Conservation (phyloP, 495 filamentous ascomycete genomes). For the Penicillium paradoxum region DNA sequence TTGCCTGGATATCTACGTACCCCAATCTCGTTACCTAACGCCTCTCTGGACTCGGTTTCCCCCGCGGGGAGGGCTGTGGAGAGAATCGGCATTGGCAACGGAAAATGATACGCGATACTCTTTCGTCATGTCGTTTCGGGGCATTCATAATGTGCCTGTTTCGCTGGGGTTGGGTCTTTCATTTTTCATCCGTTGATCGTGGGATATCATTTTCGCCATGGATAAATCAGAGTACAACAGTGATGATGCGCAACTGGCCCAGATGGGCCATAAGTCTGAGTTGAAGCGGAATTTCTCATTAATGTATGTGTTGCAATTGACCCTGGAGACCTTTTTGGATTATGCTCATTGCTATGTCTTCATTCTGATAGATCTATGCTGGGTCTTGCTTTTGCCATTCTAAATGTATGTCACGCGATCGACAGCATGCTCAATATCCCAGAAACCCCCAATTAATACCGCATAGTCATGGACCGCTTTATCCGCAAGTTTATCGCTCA, state of each 20-base stretch:
- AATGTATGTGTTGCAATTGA: conserved; percentile 26
- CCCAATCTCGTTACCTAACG: conserved; percentile 28
- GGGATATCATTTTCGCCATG: conserved; percentile 12
- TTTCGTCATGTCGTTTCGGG: conserved; percentile 10
- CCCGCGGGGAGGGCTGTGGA: conserved; percentile 14
- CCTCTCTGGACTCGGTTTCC: background rate
- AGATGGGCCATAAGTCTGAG: conserved; percentile 61
- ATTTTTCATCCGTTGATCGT: background rate
- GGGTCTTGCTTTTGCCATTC: conserved; percentile 50
- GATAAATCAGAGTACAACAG: conserved; percentile 21
- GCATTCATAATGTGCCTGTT: conserved; percentile 9
- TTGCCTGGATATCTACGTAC: conserved; percentile 19
- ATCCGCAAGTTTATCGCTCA: conserved; percentile 45
- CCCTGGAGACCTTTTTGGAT: background rate
- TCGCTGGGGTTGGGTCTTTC: background rate
- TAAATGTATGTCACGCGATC: conserved; percentile 36
- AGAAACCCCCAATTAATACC: background rate
- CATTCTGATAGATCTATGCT: conserved; percentile 41
- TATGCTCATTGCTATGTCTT: conserved; percentile 3
- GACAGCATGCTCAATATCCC: background rate
- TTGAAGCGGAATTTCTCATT: conserved; percentile 54
- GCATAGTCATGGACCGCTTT: conserved; percentile 52
- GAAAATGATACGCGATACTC: conserved; percentile 10
- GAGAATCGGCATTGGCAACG: background rate
- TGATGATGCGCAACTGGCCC: conserved; percentile 53